Evolutionary conservation across 1,284 basidiomycete species (phyloP), one percentile per base, ranked within the genome.

Genomic region (Wolfiporia cocos): DNA sequence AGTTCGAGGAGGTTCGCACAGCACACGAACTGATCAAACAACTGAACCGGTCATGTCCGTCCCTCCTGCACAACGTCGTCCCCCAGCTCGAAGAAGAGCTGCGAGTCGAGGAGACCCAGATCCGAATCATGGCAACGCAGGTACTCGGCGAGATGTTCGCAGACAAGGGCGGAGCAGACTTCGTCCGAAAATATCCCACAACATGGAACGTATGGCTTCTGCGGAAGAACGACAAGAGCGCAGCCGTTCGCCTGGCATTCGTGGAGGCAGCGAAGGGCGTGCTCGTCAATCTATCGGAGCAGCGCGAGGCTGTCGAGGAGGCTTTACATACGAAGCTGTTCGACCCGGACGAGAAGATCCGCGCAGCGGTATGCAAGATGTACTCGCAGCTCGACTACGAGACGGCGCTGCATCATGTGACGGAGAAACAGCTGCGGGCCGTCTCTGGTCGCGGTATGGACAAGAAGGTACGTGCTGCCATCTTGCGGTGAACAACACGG

Each of bases 11-110:
- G 43, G 73, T 95, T 39, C 75, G 78, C 46, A 72, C 71, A 1
- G 86, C 89, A 1, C 94, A 99, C 62, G 74, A 81, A 32, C 83
- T 97, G 46, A 85, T 99, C 61, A 83, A 89, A 52, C 81, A 83
- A 32, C 76, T 99, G 21, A 84, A 90, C 61, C 76, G 78, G 21
- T 75, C 86, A 17, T 92, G 85, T 55, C 92, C 95, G 0, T 71
- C 77, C 10, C 69, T 98, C 12, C 68, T 99, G 0, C 80, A 90
- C 54, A 92, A 86, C 58, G 91, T 97, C 35, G 83, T 99, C 12
- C 95, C 95, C 0, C 86, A 93, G 46, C 76, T 99, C 11, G 94
- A 96, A 61, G 88, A 92, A 54, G 92, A 97, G 58, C 71, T 98
- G 4, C 76, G 80, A 14, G 81, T 86, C 0, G 86, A 92, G 47